Conservation (phyloP, 2,329 filamentous ascomycete species). For the Lasiodiplodia hormozganensis region DNA sequence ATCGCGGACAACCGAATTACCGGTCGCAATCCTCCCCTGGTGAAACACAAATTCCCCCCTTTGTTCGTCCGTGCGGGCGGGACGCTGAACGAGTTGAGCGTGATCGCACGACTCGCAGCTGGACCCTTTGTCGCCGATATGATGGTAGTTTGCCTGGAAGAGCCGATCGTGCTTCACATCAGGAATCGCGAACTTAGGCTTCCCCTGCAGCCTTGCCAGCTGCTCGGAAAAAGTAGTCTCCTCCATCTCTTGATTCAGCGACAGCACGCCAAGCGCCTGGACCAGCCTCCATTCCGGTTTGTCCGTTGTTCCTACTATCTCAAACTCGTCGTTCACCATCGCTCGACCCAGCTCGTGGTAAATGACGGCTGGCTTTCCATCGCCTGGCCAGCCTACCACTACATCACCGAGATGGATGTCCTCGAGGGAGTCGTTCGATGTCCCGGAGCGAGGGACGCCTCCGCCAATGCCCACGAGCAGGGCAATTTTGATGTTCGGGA, state of each 20-base stretch:
- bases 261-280: slow-evolving; percentile 20
- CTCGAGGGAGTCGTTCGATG: slow-evolving; percentile 24
- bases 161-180: slow-evolving; percentile 3
- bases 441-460: slow-evolving; percentile 32
- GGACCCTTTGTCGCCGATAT: not conserved
- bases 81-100: not conserved
- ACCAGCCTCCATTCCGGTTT: not conserved
- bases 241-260: not conserved
- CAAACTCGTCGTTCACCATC: slow-evolving; percentile 32
- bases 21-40: slow-evolving; percentile 8
- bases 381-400: slow-evolving; percentile 35
- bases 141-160: not conserved
- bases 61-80: not conserved
- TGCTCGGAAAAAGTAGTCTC: slow-evolving; percentile 1
- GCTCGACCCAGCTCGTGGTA: slow-evolving; percentile 35
- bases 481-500: slow-evolving; percentile 33
- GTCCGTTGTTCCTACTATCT: slow-evolving; percentile 31
- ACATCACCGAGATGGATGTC: slow-evolving; percentile 38
- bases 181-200: not conserved
- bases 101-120: not conserved
- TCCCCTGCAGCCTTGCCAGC: not conserved
- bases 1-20: not conserved
- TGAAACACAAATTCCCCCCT: not conserved
- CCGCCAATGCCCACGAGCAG: slow-evolving; percentile 37
- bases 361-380: slow-evolving; percentile 34